Base-by-base conservation (phyloP, 768 basidiomycete species). In the Lepiota venenata region DNA sequence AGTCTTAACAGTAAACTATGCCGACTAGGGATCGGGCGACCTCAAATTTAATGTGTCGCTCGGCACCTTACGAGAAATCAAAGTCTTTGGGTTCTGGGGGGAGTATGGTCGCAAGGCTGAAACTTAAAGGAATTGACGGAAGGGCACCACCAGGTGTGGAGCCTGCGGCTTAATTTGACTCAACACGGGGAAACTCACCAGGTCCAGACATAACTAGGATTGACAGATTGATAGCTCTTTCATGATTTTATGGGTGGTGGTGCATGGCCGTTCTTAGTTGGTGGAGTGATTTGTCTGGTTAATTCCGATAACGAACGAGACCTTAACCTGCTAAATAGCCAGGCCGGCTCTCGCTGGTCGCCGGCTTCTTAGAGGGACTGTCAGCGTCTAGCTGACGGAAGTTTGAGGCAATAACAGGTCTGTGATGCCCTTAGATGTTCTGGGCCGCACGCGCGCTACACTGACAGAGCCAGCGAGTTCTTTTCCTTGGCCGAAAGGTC, bases 201-300 rank as follows among this genome's bases (percentile, higher is more conserved):
- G 82, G 83, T 82, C 82, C 81, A 80, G 79, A 84, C 81, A 81
- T 84, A n/a, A n/a, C n/a, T n/a, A n/a, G n/a, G n/a, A n/a, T n/a
- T n/a, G n/a, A n/a, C n/a, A n/a, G n/a, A n/a, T 83, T 84, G 83
- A 84, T 83, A 84, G 83, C 83, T 85, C 84, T 85, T 85, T 85
- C 82, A 78, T 82, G 82, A 84, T 83, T 83, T 81, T 80, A 82
- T 86, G 84, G 85, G 84, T 86, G 85, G 84, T 86, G 84, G 85
- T 87, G 84, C 84, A 87, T 87, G 85, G 85, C 85, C 83, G 80
- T 87, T 87, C 84, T 86, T 87, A 86, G 85, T 87, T 87, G 80
- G 83, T 75, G 86, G 86, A 90, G 87, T 88, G 88, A 90, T 89
- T 90, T 90, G 88, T 91, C 89, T 90, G 88, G 87, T 89, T 90